phyloP scores from a whole-genome alignment of 2,329 filamentous ascomycete species.

The Pseudofabraea citricarpa region DNA sequence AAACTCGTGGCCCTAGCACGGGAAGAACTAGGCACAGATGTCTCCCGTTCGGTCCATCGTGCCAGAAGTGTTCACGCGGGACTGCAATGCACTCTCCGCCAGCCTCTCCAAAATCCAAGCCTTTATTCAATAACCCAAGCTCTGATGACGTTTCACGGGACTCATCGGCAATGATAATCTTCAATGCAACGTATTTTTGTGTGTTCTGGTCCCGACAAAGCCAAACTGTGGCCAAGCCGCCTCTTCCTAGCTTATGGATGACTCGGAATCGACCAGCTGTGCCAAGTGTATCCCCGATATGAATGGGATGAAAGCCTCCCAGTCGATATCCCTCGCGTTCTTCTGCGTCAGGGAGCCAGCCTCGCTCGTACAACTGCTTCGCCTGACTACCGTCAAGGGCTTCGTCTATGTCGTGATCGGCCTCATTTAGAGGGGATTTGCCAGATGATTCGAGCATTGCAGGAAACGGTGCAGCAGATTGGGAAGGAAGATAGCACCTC shows the following conservation, averaged over 20 bases:
- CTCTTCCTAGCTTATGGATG: no score
- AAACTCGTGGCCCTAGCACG: slow-evolving; percentile 8
- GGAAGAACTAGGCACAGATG: slow-evolving; percentile 9
- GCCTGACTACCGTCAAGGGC: no score
- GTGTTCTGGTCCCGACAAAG: slow-evolving; percentile 11
- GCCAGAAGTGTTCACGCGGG: slow-evolving; percentile 6
- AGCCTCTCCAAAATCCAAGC: slow-evolving; percentile 6
- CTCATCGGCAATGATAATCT: slow-evolving; percentile 8
- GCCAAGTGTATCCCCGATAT: slow-evolving; percentile 15
- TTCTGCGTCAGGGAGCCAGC: not conserved
- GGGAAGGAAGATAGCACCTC: no score
- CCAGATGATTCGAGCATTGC: no score
- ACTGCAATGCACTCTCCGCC: slow-evolving; percentile 7
- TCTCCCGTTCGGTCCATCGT: slow-evolving; percentile 7
- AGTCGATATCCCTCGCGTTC: slow-evolving; percentile 9
- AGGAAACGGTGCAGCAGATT: no score
- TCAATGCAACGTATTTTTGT: slow-evolving; percentile 9
- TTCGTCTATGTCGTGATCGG: no score
- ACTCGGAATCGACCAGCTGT: slow-evolving; percentile 13
- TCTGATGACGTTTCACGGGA: slow-evolving; percentile 6
- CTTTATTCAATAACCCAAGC: slow-evolving; percentile 5
- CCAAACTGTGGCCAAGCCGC: slow-evolving; percentile 21
- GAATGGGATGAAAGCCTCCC: slow-evolving; percentile 19
- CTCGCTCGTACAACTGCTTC: not conserved
- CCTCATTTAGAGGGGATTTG: no score